These are phyloP conservation scores for Microbotryum silenes-acaulis DNA, from an alignment of 1,284 basidiomycete species.

Conservation along the genomic window DNA sequence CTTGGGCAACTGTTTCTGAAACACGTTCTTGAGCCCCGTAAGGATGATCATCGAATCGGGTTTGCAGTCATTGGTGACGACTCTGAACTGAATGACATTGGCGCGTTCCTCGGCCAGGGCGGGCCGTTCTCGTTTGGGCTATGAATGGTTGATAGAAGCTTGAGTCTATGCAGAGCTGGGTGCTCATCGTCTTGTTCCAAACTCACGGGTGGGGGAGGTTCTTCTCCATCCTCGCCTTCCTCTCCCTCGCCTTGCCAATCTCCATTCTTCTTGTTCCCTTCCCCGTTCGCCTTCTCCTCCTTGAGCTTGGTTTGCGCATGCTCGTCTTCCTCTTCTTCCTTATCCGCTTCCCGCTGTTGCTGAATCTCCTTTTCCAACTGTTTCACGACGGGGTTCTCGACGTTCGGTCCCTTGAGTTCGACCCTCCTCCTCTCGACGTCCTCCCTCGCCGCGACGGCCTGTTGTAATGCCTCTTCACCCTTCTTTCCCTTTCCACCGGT, in stretches of 20 bases:
- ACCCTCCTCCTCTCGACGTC: constrained; percentile 29
- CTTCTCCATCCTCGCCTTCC: not conserved
- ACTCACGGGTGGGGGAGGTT: not conserved
- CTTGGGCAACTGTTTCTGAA: constrained; percentile 95
- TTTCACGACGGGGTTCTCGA: not conserved
- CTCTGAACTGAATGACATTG: constrained; percentile 73
- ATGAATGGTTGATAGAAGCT: not conserved
- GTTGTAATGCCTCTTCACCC: constrained; percentile 31
- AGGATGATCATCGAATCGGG: constrained; percentile 66
- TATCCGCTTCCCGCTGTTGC: not conserved
- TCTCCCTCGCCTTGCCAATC: not conserved
- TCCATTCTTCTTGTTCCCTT: not conserved
- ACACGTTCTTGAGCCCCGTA: constrained; percentile 90
- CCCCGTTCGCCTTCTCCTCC: not conserved
- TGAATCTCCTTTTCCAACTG: not conserved
- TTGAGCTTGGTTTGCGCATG: not conserved
- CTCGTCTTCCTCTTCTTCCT: not conserved
- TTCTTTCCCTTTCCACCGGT: constrained; percentile 22
- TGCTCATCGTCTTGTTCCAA: too few species aligned
- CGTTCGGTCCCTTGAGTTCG: constrained; percentile 18
- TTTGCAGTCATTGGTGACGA: constrained; percentile 74
- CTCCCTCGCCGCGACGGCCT: constrained; percentile 29
- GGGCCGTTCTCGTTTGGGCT: constrained; percentile 47
- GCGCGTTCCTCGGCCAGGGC: constrained; percentile 74
- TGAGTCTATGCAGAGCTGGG: not conserved